phyloP scores from a whole-genome alignment of 106 monocot species.

The Allium sativum region DNA sequence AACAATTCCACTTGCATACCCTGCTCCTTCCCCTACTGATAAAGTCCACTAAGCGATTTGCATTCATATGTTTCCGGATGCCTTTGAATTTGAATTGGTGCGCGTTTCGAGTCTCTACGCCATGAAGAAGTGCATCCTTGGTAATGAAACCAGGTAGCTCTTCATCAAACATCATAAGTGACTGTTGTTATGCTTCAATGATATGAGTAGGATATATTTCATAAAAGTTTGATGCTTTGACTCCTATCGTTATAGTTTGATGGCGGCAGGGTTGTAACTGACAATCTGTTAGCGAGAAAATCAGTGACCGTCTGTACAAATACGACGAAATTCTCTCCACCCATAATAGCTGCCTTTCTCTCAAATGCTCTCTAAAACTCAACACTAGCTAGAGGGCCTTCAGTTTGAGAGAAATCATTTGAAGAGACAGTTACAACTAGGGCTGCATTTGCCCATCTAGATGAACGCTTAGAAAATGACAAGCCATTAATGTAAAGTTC shows the following conservation, averaged over 20 bases:
- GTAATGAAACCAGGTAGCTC: conserved; percentile 95
- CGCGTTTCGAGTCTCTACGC: conserved; percentile 74
- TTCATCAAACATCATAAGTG: conserved; percentile 59
- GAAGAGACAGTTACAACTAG: too few species aligned
- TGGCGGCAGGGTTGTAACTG: conserved; percentile 54
- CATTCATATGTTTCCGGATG: conserved; percentile 62
- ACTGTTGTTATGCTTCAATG: conserved; percentile 65
- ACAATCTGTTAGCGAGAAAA: too few species aligned
- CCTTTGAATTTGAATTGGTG: conserved; percentile 68
- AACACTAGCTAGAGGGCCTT: too few species aligned
- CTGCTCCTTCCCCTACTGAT: conserved; percentile 93
- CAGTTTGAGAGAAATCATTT: too few species aligned
- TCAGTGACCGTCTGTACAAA: too few species aligned
- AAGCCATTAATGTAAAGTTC: too few species aligned
- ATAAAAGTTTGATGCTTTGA: conserved; percentile 69
- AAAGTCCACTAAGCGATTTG: conserved; percentile 59
- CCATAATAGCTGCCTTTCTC: too few species aligned
- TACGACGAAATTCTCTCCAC: too few species aligned
- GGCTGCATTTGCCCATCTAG: too few species aligned
- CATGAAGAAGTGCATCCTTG: conserved; percentile 56
- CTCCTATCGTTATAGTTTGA: conserved; percentile 96
- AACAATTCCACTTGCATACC: conserved; percentile 86
- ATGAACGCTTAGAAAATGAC: too few species aligned
- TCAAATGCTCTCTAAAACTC: too few species aligned
- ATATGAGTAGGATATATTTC: conserved; percentile 59